A percentile compares a stretch with the other conserved stretches of the same genome.
These are phyloP conservation scores for Pseudocercospora macadamiae DNA, from an alignment of 2,329 filamentous ascomycete genomes.

Conservation along the genomic window DNA sequence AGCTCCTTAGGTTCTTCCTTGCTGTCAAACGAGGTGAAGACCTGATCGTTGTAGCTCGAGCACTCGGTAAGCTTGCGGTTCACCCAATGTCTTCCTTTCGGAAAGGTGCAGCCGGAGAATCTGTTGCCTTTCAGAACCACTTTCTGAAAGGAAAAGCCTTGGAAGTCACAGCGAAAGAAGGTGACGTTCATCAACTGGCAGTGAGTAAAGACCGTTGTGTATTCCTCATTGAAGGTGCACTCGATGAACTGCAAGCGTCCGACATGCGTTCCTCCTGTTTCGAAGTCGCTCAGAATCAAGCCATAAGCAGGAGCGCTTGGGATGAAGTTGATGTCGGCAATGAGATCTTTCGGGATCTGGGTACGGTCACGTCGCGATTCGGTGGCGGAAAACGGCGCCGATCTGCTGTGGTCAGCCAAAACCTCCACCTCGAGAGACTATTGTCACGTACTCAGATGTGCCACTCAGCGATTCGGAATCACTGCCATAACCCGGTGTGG, in stretches of 20 bases:
- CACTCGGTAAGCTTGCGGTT: background rate
- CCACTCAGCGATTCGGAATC: background rate
- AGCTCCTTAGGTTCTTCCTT: background rate
- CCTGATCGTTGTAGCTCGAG: background rate
- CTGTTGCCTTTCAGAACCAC: constrained; percentile 1
- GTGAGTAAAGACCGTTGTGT: constrained; percentile 3
- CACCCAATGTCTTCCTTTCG: background rate
- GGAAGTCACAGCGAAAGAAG: constrained; percentile 13
- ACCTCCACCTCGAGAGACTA: background rate
- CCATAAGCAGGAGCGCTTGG: background rate
- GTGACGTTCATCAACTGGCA: constrained; percentile 9
- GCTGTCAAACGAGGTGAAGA: background rate
- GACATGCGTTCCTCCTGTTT: constrained; percentile 2
- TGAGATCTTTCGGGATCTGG: background rate
- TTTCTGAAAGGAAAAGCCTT: background rate
- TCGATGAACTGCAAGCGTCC: constrained; percentile 12
- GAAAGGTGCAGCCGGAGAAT: constrained; percentile 5
- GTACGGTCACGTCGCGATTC: background rate
- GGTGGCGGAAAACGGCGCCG: background rate
- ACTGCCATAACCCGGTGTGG: background rate
- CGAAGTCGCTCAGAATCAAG: constrained; percentile 3
- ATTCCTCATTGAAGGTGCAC: constrained; percentile 6
- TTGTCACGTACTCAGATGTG: background rate
- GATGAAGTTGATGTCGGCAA: constrained; percentile 6
- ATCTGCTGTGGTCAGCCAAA: background rate